phyloP scores from a whole-genome alignment of 1,284 basidiomycete species.

The Volvariella surrecta region DNA sequence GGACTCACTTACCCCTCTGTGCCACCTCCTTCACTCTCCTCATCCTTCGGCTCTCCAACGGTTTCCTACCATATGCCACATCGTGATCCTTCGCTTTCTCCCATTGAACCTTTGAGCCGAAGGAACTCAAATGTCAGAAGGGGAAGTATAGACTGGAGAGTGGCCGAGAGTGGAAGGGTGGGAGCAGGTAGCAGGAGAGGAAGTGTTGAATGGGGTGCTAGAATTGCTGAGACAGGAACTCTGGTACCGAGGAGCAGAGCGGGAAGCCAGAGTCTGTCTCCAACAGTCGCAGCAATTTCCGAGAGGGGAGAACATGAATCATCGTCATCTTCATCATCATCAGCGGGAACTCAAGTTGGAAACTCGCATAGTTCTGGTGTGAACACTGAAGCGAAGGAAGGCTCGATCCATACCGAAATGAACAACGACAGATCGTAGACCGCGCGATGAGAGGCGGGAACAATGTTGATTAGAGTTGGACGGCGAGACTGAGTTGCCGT shows the following conservation, averaged over 20 bases:
- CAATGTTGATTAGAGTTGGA: too few relatives aligned
- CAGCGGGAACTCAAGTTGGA: background rate
- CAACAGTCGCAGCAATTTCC: conserved; percentile 6
- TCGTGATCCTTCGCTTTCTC: conserved; percentile 35
- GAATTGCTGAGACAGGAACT: conserved; percentile 58
- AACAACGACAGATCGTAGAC: background rate
- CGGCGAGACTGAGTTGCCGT: too few relatives aligned
- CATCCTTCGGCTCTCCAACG: conserved; percentile 57
- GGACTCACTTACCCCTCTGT: conserved; percentile 56
- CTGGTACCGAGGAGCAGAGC: conserved; percentile 41
- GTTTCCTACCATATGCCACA: conserved; percentile 37
- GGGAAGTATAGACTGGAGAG: conserved; percentile 31
- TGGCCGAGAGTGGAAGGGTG: conserved; percentile 31
- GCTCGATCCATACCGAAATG: background rate
- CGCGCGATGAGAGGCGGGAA: background rate
- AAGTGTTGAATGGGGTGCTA: conserved; percentile 51
- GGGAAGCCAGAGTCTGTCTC: conserved; percentile 28
- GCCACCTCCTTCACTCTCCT: conserved; percentile 59
- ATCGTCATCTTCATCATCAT: background rate
- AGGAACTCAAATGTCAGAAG: conserved; percentile 37
- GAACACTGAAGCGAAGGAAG: background rate
- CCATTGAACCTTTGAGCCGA: conserved; percentile 42
- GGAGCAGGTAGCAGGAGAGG: conserved; percentile 29
- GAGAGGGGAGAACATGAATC: background rate
- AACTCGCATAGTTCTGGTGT: background rate